These are phyloP conservation scores for Coniella vitis DNA, from an alignment of 2,329 filamentous ascomycete species.

Conservation along the genomic window DNA sequence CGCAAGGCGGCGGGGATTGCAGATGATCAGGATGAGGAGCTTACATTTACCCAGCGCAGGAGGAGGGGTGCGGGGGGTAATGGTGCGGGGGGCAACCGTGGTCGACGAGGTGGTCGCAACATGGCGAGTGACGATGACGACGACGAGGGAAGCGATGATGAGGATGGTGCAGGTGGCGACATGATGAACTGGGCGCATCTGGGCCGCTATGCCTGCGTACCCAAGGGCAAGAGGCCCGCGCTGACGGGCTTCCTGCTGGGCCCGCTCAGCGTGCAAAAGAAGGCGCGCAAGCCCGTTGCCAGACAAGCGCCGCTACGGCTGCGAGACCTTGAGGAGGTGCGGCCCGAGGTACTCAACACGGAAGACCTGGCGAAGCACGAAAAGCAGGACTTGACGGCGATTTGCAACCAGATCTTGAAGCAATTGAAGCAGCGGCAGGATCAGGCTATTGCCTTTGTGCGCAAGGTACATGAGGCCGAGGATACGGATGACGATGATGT, in stretches of 20 bases:
- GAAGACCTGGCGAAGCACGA: slow-evolving; percentile 70
- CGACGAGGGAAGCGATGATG: slow-evolving; percentile 40
- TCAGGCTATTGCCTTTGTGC: slow-evolving; percentile 39
- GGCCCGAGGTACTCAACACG: slow-evolving; percentile 70
- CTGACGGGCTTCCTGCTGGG: slow-evolving; percentile 81
- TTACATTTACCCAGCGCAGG: slow-evolving; percentile 43
- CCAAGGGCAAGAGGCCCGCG: slow-evolving; percentile 65
- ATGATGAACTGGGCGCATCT: slow-evolving; percentile 81
- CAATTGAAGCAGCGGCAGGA: slow-evolving; percentile 47
- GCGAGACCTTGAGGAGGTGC: slow-evolving; percentile 60
- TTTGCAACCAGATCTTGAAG: slow-evolving; percentile 69
- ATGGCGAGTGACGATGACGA: not conserved
- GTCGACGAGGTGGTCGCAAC: not conserved
- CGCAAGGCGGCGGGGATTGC: slow-evolving; percentile 53
- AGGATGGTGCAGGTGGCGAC: slow-evolving; percentile 64
- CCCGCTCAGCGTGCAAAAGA: slow-evolving; percentile 83
- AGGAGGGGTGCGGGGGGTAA: slow-evolving; percentile 24
- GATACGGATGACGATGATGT: slow-evolving; percentile 40
- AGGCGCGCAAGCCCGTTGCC: slow-evolving; percentile 62
- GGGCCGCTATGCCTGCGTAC: slow-evolving; percentile 70
- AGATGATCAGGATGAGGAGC: slow-evolving; percentile 43
- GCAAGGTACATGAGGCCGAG: slow-evolving; percentile 34
- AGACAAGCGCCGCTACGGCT: slow-evolving; percentile 64
- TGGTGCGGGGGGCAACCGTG: slow-evolving; percentile 20
- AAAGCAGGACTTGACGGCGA: slow-evolving; percentile 69